Conservation (phyloP, 2,329 filamentous ascomycete species). For the Phaeosphaeria sp. region DNA sequence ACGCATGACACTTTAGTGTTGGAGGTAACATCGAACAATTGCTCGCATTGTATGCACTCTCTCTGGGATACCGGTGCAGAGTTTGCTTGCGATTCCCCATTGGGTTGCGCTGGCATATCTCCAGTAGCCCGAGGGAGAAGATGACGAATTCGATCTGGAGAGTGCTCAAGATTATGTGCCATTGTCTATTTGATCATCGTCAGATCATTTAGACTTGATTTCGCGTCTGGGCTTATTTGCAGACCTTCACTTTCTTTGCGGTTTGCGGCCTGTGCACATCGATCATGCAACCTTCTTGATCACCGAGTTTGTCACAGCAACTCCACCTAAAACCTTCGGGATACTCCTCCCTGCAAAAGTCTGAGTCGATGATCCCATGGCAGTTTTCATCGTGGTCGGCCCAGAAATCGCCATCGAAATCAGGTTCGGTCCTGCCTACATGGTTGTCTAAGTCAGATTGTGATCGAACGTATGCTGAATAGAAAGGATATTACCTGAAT, state of each 20-base stretch:
- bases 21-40: neutral
- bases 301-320: conserved; percentile 4
- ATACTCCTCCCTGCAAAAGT: neutral
- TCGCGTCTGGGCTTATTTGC: no score
- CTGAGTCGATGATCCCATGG: neutral
- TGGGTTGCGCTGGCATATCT: no score
- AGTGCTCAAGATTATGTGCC: neutral
- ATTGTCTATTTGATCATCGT: neutral
- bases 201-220: neutral
- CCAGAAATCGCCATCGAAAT: conserved; percentile 1
- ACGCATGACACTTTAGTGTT: neutral
- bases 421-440: neutral
- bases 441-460: neutral
- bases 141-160: no score
- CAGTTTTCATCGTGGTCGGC: conserved; percentile 3
- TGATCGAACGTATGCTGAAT: neutral
- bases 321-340: conserved; percentile 10
- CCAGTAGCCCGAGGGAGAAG: no score
- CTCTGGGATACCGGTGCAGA: no score
- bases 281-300: neutral
- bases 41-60: neutral
- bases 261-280: neutral
- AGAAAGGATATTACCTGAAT: conserved; percentile 14
- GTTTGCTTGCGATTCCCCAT: no score
- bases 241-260: neutral